These are phyloP conservation scores for Pyrenochaeta sp. DNA, from an alignment of 2,329 filamentous ascomycete genomes.

Conservation along the genomic window DNA sequence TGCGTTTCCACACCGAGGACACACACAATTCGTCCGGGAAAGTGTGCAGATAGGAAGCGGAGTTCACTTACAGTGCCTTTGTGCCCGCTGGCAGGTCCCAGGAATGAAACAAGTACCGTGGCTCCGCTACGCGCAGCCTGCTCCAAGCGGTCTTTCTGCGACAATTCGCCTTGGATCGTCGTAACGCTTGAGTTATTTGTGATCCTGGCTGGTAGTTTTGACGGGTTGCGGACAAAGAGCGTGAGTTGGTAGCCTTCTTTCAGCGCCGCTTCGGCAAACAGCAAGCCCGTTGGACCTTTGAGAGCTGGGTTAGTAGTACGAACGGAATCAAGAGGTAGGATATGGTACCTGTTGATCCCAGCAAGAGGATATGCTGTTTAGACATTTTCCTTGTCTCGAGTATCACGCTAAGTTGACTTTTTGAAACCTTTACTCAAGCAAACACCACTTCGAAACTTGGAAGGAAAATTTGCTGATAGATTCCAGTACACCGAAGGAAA, in stretches of 20 bases:
- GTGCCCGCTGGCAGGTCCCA: not conserved
- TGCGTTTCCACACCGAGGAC: too few relatives aligned
- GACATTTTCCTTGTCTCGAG: not conserved
- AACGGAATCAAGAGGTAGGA: not conserved
- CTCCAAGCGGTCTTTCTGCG: not conserved
- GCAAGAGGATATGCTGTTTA: not conserved
- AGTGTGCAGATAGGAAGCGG: not conserved
- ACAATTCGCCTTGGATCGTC: not conserved
- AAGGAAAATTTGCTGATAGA: too few relatives aligned
- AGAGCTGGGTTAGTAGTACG: not conserved
- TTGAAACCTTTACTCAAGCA: too few relatives aligned
- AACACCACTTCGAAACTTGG: too few relatives aligned
- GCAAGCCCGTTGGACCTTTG: constrained; percentile 4
- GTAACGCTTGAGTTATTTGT: not conserved
- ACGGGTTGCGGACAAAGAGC: constrained; percentile 11
- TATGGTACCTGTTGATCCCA: not conserved
- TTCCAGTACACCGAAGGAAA: too few relatives aligned
- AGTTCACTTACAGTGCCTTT: not conserved
- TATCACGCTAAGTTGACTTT: too few relatives aligned
- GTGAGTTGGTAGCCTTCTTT: constrained; percentile 5
- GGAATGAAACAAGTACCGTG: constrained; percentile 6
- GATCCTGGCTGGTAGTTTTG: constrained; percentile 7
- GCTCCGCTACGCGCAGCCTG: constrained; percentile 7
- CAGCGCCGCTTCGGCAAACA: constrained; percentile 7
- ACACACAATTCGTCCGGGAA: too few relatives aligned